Conservation (phyloP, 768 basidiomycete species). For the Tulasnella sp. region DNA sequence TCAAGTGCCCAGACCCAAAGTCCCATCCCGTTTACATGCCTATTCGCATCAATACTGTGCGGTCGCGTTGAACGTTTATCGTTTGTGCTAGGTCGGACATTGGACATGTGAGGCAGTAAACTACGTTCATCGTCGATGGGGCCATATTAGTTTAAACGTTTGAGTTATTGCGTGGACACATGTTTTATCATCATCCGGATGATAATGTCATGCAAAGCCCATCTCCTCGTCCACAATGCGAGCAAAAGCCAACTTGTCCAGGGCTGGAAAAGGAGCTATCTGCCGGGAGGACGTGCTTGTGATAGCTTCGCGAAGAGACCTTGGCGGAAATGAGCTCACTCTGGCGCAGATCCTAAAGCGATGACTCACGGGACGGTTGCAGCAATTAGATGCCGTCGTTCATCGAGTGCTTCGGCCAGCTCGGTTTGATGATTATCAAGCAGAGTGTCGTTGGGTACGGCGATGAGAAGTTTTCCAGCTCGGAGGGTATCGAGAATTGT, state of each 20-base stretch:
- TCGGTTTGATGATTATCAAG: constrained; percentile 92
- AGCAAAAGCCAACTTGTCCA: constrained; percentile 52
- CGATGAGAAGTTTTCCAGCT: constrained; percentile 62
- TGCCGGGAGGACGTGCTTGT: constrained; percentile 33
- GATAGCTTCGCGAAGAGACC: constrained; percentile 41
- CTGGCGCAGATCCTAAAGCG: neutral
- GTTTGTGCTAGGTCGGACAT: too few species aligned
- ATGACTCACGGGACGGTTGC: constrained; percentile 47
- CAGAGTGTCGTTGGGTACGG: constrained; percentile 79
- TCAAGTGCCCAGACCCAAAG: too few species aligned
- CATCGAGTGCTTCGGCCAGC: constrained; percentile 56
- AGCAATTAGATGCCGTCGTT: constrained; percentile 44
- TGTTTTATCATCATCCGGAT: too few species aligned
- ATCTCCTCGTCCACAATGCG: constrained; percentile 63
- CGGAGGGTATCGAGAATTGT: constrained; percentile 86
- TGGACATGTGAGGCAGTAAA: too few species aligned
- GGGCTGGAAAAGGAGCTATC: constrained; percentile 51
- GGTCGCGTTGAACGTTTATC: too few species aligned
- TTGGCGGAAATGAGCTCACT: neutral
- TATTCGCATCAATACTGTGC: too few species aligned
- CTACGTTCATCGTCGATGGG: too few species aligned
- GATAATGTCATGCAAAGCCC: constrained; percentile 42
- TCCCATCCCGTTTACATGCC: too few species aligned
- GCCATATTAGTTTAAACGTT: too few species aligned
- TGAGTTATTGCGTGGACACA: too few species aligned